Evolutionary conservation across 1,139 yeast species (phyloP).

Genomic region (Hemisphaericaspora lyxosophila): DNA sequence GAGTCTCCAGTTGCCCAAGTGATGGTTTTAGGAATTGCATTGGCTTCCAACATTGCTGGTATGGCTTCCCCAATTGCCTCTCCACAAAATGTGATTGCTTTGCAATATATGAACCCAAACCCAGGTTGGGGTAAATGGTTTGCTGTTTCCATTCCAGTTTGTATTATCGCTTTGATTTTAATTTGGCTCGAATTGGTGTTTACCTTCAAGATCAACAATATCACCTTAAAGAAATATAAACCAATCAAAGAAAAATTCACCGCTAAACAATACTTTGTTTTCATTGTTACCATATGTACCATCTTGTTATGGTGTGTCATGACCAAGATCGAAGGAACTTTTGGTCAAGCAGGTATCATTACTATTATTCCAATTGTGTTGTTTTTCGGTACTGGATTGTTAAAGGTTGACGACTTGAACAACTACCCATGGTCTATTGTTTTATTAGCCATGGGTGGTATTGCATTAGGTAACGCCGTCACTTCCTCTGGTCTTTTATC

Average conservation of each 20-base stretch:
- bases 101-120: conserved; percentile 81
- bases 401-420: conserved; percentile 84
- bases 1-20: conserved; percentile 79
- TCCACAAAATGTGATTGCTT: conserved; percentile 90
- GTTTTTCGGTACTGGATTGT: conserved; percentile 83
- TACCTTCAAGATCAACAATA: conserved; percentile 58
- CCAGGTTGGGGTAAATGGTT: conserved; percentile 98
- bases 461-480: conserved; percentile 89
- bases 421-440: conserved; percentile 94
- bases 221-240: conserved; percentile 52
- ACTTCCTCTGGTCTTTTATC: conserved; percentile 80
- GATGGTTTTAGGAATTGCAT: conserved; percentile 82
- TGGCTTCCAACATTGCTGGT: conserved; percentile 91
- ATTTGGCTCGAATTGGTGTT: conserved; percentile 72
- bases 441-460: conserved; percentile 93
- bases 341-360: conserved; percentile 90
- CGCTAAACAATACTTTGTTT: conserved; percentile 68
- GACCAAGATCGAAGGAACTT: conserved; percentile 56
- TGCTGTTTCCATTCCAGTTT: conserved; percentile 78
- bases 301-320: conserved; percentile 86
- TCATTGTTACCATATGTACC: conserved; percentile 64
- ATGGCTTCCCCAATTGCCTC: conserved; percentile 97
- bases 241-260: conserved; percentile 74
- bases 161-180: conserved; percentile 56
- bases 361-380: conserved; percentile 81